Base-by-base conservation (phyloP, 1,284 basidiomycete genomes). In the Ganoderma lingzhi region DNA sequence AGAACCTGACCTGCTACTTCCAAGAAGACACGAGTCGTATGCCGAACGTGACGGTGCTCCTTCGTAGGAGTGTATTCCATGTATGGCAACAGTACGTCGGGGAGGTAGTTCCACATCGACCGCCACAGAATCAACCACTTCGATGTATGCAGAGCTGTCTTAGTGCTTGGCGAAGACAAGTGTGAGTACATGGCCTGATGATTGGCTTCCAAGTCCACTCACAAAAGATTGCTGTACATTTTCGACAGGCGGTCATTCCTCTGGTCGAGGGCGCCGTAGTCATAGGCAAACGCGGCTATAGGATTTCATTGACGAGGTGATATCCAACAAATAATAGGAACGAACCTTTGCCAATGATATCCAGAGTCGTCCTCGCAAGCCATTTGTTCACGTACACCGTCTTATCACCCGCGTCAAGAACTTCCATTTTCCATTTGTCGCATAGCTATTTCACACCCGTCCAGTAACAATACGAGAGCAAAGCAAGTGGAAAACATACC, bases 211-310 rank as follows among this genome's bases (percentile, higher is more conserved):
- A 8, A 17, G 41, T 48, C 39, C 19, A 19, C 81, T 65, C 68
- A 82, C 81, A 82, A 80, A 23, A 82, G 66, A 55, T 77, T 75
- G 12, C 77, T 70, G 42, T 80, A 77, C 3, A 75, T 72, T 6
- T 72, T 67, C 10, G 72, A 66, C 1, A 82, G 64, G 6, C 75
- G 74, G 37, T 74, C 78, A 17, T 74, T 55, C 17, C 71, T 64
- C 32, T 78, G 64, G 44, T 81, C 72, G 1, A 81, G 67, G 0
- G 78, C 75, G 23, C 77, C 76, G 41, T 81, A 80, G 3, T 77
- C 72, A 64, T 76, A 77, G 39, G 76, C 74, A 35, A 81, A 82
- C 0, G 79, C 80, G 19, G 74, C 78, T 80, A 35, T 4, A 48
- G 1, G 9, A 39, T 14, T 14, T 30, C 3, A 17, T 30, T 5